phyloP scores from a whole-genome alignment of 192 early-diverging fungal species.

The Coemansia sp. region DNA sequence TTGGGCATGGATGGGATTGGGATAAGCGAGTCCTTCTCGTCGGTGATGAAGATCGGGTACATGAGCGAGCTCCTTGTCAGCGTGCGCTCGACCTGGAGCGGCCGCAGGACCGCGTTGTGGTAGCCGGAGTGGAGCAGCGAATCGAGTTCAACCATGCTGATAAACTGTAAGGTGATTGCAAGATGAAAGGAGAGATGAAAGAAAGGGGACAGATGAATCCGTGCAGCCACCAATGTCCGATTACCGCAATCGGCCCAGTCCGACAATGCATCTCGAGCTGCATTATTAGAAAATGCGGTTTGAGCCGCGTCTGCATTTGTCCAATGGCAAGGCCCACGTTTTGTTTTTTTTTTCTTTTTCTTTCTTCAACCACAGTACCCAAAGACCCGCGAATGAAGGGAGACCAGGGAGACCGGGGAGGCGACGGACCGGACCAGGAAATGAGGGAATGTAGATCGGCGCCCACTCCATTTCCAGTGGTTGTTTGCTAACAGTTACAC shows the following conservation, averaged over 20 bases:
- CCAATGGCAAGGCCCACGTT: too few relatives aligned
- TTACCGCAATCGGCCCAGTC: too few relatives aligned
- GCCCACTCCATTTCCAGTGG: background rate
- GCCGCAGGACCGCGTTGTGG: conserved; percentile 77
- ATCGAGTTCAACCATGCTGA: conserved; percentile 52
- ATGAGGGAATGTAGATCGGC: background rate
- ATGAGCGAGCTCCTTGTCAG: conserved; percentile 78
- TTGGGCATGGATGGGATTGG: conserved; percentile 84
- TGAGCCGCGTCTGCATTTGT: background rate
- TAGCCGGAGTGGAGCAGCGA: conserved; percentile 88
- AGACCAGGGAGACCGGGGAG: background rate
- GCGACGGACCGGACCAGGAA: background rate
- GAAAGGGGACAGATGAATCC: background rate
- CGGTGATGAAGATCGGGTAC: conserved; percentile 94
- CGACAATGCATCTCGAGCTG: background rate
- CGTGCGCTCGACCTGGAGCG: conserved; percentile 77
- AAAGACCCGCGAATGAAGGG: background rate
- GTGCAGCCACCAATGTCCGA: too few relatives aligned
- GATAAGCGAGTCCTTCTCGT: conserved; percentile 73
- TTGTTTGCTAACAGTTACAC: background rate
- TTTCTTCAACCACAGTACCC: too few relatives aligned
- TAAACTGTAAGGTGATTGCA: background rate
- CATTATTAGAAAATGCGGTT: background rate
- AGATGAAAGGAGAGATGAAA: conserved; percentile 5
- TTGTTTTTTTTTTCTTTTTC: too few relatives aligned